Evolutionary conservation across 345 rosid genomes (phyloP).

Genomic region (Aethionema arabicum): DNA sequence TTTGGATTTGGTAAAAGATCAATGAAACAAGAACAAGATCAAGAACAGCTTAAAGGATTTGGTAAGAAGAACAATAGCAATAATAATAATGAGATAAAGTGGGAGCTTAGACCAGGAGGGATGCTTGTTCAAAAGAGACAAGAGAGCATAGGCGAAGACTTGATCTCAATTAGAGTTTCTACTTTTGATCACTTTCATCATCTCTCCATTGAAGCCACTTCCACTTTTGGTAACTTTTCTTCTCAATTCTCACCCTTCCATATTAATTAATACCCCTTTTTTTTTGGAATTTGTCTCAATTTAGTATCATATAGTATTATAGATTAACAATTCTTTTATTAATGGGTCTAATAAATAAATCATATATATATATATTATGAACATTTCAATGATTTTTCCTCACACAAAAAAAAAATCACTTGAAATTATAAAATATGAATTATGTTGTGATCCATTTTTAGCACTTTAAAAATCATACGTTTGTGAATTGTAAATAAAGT

Average conservation of each 20-base stretch:
- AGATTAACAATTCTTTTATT: no score
- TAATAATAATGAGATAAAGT: conserved; percentile 56
- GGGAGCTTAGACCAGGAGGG: conserved; percentile 91
- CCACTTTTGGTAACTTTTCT: conserved; percentile 69
- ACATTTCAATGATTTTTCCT: no score
- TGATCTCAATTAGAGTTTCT: conserved; percentile 68
- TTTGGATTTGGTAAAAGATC: conserved; percentile 43
- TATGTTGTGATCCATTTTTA: no score
- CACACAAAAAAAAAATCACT: no score
- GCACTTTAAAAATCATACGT: no score
- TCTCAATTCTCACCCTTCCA: background rate
- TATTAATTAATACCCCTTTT: background rate
- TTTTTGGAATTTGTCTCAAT: background rate
- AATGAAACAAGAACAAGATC: conserved; percentile 29
- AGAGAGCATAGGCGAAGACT: conserved; percentile 42
- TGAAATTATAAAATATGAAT: no score
- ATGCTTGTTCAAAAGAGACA: conserved; percentile 92
- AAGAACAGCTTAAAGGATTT: conserved; percentile 31
- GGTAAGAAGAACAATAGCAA: conserved; percentile 28
- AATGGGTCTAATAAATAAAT: no score
- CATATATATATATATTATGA: no score
- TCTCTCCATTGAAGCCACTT: conserved; percentile 75
- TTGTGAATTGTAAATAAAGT: no score
- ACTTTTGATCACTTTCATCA: conserved; percentile 64
- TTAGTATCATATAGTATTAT: no score